These are phyloP conservation scores for Fusarium sp. DNA, from an alignment of 2,329 filamentous ascomycete genomes.

Conservation along the genomic window DNA sequence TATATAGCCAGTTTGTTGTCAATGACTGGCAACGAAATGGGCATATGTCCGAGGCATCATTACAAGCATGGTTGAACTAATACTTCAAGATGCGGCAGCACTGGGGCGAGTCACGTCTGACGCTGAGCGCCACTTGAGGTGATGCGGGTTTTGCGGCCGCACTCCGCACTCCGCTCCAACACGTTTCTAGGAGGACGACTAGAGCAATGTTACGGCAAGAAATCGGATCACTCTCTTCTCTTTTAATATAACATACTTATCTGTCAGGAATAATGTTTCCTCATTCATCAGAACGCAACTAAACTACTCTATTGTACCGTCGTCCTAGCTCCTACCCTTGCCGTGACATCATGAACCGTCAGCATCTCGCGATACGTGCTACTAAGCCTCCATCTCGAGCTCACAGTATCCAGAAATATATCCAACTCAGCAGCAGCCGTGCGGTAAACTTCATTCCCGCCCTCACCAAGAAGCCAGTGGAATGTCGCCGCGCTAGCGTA, in stretches of 20 bases:
- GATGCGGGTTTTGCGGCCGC: not conserved
- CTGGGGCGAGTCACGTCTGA: too few species aligned
- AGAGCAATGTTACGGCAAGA: not conserved
- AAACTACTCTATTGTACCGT: not conserved
- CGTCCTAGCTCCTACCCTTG: not conserved
- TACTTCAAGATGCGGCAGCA: not conserved
- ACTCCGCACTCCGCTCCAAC: not conserved
- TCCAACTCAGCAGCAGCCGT: not conserved
- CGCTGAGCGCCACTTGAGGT: accelerated
- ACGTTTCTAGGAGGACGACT: not conserved
- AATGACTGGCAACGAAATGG: accelerated
- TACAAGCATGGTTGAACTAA: accelerated
- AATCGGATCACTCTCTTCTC: too few species aligned
- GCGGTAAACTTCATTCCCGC: not conserved
- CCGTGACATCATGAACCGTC: not conserved
- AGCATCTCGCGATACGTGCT: not conserved
- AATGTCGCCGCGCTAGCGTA: not conserved
- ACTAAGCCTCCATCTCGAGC: not conserved
- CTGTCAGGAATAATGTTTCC: accelerated
- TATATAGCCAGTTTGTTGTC: not conserved
- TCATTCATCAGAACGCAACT: accelerated
- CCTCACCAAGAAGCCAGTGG: not conserved
- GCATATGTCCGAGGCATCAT: accelerated
- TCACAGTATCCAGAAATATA: accelerated
- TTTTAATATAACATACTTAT: accelerated